Base-by-base conservation (phyloP, 176 grass and related monocot species). In the Oryza brachyantha region DNA sequence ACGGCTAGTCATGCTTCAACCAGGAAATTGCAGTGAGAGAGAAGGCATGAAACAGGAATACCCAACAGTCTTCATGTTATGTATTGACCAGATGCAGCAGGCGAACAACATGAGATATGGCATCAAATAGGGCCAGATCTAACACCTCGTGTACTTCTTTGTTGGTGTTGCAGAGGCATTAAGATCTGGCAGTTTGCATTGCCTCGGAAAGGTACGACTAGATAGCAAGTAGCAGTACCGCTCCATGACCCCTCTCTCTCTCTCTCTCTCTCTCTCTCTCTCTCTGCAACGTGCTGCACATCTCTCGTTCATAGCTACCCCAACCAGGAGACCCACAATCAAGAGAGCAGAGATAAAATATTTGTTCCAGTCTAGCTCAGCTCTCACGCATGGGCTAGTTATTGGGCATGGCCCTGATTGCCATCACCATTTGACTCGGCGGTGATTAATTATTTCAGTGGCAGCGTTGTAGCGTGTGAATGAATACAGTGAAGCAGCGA, bases 151-250 rank as follows among this genome's bases (percentile, higher is more conserved):
- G 82, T 38, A 54, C 73, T 77, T 42, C 54, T 64, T 70, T 61
- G 54, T 45, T 77, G 52, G 54, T 26, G 74, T 65, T 78, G 54
- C 26, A 66, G 62, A 66, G 48, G 57, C 73, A 70, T 62, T 70
- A 29, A 77, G 46, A 84, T 52, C 40, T 37, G 40, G 74, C 65
- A 70, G 40, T 71, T n/a, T 78, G 74, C 82, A 63, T n/a, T 78
- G 74, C 82, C 73, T 78, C 74, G 74, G 52, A 71, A 84, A 84
- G 31, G 66, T 84, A 29, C 54, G 29, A 71, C 82, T 84, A n/a
- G n/a, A n/a, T n/a, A n/a, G n/a, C n/a, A n/a, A n/a, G n/a, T n/a
- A n/a, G n/a, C n/a, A n/a, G n/a, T n/a, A 7, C 55, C 54, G 63
- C 64, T 69, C 21, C 52, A 24, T 24, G 72, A 76, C 50, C 28